Evolutionary conservation across 257 asterid genomes (phyloP).

Genomic region (Plantago ovata): DNA sequence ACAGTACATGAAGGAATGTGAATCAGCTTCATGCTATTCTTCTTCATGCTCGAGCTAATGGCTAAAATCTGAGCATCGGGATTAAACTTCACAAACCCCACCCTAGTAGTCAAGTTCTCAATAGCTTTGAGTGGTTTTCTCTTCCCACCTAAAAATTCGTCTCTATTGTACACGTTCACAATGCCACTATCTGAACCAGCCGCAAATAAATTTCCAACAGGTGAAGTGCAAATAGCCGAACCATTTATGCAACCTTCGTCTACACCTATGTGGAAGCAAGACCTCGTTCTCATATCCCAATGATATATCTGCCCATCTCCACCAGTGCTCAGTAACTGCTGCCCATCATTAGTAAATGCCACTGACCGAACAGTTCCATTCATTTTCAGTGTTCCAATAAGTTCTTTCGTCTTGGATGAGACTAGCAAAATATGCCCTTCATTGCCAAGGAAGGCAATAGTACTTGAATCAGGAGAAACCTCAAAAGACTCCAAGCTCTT

Average conservation of each 20-base stretch:
- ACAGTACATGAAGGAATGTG: slow-evolving; percentile 66
- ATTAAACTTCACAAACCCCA: slow-evolving; percentile 78
- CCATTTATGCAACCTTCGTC: slow-evolving; percentile 94
- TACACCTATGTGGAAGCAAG: slow-evolving; percentile 74
- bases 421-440: slow-evolving; percentile 83
- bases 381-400: slow-evolving; percentile 88
- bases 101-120: slow-evolving; percentile 70
- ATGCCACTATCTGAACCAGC: slow-evolving; percentile 90
- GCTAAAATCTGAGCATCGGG: slow-evolving; percentile 75
- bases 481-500: slow-evolving; percentile 89
- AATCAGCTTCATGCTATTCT: slow-evolving; percentile 69
- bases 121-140: slow-evolving; percentile 71
- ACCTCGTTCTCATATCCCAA: slow-evolving; percentile 80
- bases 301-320: slow-evolving; percentile 88
- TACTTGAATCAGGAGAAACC: slow-evolving; percentile 84
- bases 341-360: slow-evolving; percentile 74
- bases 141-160: slow-evolving; percentile 73
- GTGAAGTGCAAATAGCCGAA: slow-evolving; percentile 64
- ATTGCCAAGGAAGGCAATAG: slow-evolving; percentile 83
- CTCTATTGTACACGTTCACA: slow-evolving; percentile 67
- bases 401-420: slow-evolving; percentile 73
- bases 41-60: slow-evolving; percentile 78
- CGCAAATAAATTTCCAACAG: slow-evolving; percentile 72
- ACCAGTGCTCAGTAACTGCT: slow-evolving; percentile 63
- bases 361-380: slow-evolving; percentile 77